These are phyloP conservation scores for Calonectria pauciramosa DNA, from an alignment of 2,329 filamentous ascomycete species.

Conservation along the genomic window DNA sequence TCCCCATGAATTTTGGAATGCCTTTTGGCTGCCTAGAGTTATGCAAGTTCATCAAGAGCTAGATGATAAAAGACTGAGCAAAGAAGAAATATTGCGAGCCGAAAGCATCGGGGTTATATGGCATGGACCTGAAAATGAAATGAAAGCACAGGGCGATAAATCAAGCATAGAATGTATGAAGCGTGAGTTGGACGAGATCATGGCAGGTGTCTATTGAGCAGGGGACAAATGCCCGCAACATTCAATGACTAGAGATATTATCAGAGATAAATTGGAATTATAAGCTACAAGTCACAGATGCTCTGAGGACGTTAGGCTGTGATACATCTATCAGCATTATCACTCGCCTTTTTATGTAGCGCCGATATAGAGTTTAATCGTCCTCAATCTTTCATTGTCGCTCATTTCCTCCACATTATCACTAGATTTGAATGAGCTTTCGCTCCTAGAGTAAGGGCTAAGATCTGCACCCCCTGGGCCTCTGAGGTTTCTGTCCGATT, in stretches of 20 bases:
- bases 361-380: constrained; percentile 66
- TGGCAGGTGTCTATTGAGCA: neutral
- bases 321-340: constrained; percentile 70
- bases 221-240: too few relatives aligned
- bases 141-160: too few relatives aligned
- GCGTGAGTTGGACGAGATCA: neutral
- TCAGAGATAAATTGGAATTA: neutral
- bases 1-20: neutral
- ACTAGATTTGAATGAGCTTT: neutral
- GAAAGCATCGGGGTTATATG: neutral
- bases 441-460: constrained; percentile 29
- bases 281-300: constrained; percentile 53
- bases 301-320: constrained; percentile 71
- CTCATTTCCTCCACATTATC: constrained; percentile 10
- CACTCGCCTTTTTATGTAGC: constrained; percentile 68
- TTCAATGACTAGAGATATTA: too few relatives aligned
- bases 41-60: neutral
- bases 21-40: neutral
- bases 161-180: neutral
- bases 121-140: neutral
- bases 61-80: neutral
- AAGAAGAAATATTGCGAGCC: neutral
- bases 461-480: constrained; percentile 5
- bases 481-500: constrained; percentile 19
- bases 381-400: constrained; percentile 1